Evolutionary conservation across 352 stramenopile species (phyloP).

Genomic region (Elongisporangium prolatum): DNA sequence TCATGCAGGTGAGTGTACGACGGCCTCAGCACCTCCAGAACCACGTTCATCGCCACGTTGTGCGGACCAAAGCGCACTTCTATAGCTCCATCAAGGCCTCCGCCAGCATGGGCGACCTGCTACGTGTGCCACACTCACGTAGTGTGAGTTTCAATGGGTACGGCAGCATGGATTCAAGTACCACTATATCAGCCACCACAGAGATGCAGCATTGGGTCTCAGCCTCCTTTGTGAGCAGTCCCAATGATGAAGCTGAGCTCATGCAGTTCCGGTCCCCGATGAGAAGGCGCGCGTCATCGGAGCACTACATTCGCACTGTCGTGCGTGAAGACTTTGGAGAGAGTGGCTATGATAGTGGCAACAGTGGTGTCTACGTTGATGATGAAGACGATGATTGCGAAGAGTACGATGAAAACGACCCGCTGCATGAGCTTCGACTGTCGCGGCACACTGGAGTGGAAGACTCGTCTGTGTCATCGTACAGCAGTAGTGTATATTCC

Average conservation of each 20-base stretch:
- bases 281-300: slow-evolving; percentile 4
- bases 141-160: background rate
- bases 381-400: slow-evolving; percentile 15
- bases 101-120: background rate
- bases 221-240: background rate
- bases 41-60: background rate
- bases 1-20: background rate
- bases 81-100: background rate
- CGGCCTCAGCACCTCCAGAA: background rate
- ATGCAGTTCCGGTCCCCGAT: background rate
- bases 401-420: slow-evolving; percentile 10
- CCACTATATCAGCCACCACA: background rate
- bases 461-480: slow-evolving; percentile 16
- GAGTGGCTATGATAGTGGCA: background rate
- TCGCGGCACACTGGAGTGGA: background rate
- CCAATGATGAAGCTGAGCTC: slow-evolving; percentile 2
- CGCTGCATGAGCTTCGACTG: background rate
- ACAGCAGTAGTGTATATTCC: slow-evolving; percentile 7
- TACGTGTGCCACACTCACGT: background rate
- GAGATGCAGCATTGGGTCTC: background rate
- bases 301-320: slow-evolving; percentile 7
- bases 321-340: slow-evolving; percentile 1
- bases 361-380: slow-evolving; percentile 3
- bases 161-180: background rate
- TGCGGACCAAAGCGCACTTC: background rate